Conservation (phyloP, 306 rosid species). For the Castanospermum australe region DNA sequence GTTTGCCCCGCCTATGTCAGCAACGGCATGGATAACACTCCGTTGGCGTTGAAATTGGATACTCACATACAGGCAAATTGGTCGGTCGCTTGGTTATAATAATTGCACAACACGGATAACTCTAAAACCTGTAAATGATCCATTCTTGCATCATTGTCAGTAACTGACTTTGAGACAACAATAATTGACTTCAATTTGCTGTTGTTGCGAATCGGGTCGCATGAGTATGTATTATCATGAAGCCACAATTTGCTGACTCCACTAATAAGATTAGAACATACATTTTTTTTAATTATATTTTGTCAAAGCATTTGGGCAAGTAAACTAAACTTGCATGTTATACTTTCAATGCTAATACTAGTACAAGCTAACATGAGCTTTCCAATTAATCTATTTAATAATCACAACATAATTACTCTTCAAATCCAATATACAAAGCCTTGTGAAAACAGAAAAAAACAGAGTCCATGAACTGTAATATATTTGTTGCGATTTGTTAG, state of each 20-base stretch:
- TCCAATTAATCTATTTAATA: no score
- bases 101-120: no score
- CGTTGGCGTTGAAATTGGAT: not conserved
- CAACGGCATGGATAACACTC: slow-evolving; percentile 6
- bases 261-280: not conserved
- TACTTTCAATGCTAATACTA: no score
- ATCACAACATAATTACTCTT: no score
- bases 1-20: not conserved
- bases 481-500: not conserved
- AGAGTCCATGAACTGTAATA: no score
- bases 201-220: not conserved
- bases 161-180: not conserved
- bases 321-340: not conserved
- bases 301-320: not conserved
- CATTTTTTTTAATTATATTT: not conserved
- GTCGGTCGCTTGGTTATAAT: slow-evolving; percentile 21
- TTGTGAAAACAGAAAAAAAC: no score
- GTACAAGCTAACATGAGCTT: no score
- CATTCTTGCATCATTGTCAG: not conserved
- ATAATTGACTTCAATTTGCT: not conserved
- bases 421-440: no score
- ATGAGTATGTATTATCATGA: not conserved
- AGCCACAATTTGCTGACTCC: not conserved
- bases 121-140: slow-evolving; percentile 13
- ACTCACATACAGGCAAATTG: not conserved